These are phyloP conservation scores for Orobanche coerulescens DNA, from an alignment of 257 asterid species.

Conservation along the genomic window DNA sequence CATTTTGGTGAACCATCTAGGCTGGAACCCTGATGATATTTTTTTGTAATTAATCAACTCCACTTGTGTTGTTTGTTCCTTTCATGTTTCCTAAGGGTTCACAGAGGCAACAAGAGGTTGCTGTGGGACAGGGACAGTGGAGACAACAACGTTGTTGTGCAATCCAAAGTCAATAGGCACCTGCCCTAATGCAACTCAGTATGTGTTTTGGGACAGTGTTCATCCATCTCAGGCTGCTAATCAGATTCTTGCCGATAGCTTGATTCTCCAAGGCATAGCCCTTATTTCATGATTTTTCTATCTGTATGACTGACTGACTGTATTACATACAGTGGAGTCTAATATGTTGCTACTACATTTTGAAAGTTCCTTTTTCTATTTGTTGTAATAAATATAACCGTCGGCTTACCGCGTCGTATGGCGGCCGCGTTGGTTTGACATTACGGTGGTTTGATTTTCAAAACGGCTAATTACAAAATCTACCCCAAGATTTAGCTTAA, in stretches of 20 bases:
- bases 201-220: slow-evolving; percentile 93
- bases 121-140: slow-evolving; percentile 85
- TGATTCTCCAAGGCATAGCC: slow-evolving; percentile 59
- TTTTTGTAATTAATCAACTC: not conserved
- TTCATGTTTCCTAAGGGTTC: slow-evolving; percentile 49
- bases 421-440: no score
- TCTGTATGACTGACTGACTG: no score
- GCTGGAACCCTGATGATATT: not conserved
- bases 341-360: no score
- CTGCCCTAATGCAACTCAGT: slow-evolving; percentile 63
- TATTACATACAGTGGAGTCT: no score
- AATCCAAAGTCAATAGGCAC: slow-evolving; percentile 67
- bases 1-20: no score
- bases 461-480: no score
- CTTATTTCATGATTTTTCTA: slow-evolving; percentile 34
- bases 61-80: not conserved
- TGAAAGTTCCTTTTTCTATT: no score
- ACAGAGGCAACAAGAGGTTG: slow-evolving; percentile 70
- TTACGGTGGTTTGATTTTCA: no score
- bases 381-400: no score
- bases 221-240: slow-evolving; percentile 94
- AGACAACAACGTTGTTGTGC: slow-evolving; percentile 67
- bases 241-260: slow-evolving; percentile 58
- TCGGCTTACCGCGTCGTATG: no score
- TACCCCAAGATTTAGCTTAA: no score